Conservation (phyloP, 768 basidiomycete species). For the Mycena vulgaris region DNA sequence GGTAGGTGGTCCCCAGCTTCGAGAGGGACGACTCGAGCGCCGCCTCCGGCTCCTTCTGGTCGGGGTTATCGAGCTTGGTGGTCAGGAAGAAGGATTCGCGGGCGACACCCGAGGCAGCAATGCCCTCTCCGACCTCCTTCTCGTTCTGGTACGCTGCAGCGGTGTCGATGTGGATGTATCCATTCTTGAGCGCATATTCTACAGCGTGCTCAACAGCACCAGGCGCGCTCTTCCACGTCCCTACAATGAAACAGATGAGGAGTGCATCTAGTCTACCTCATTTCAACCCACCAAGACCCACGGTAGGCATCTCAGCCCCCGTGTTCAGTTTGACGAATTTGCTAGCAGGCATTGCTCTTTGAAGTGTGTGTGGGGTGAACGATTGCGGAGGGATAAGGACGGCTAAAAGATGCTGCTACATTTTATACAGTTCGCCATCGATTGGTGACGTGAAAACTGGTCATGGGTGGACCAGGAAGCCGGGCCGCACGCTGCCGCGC, state of each 20-base stretch:
- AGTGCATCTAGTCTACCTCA: neutral
- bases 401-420: neutral
- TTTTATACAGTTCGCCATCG: neutral
- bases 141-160: conserved; percentile 83
- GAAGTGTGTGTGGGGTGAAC: no score
- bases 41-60: conserved; percentile 71
- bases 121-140: conserved; percentile 85
- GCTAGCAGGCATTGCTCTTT: conserved; percentile 62
- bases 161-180: conserved; percentile 83
- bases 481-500: neutral
- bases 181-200: conserved; percentile 77
- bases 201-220: conserved; percentile 84
- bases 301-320: conserved; percentile 81
- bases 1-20: conserved; percentile 79
- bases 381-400: neutral
- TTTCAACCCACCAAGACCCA: conserved; percentile 71
- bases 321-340: conserved; percentile 78
- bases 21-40: conserved; percentile 81
- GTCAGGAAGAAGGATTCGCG: conserved; percentile 86
- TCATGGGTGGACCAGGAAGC: neutral
- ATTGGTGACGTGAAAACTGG: neutral
- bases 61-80: conserved; percentile 77
- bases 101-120: conserved; percentile 80
- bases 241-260: conserved; percentile 48
- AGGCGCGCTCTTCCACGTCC: conserved; percentile 85